Evolutionary conservation across 257 asterid genomes (phyloP).

Genomic region (Capsicum pubescens): DNA sequence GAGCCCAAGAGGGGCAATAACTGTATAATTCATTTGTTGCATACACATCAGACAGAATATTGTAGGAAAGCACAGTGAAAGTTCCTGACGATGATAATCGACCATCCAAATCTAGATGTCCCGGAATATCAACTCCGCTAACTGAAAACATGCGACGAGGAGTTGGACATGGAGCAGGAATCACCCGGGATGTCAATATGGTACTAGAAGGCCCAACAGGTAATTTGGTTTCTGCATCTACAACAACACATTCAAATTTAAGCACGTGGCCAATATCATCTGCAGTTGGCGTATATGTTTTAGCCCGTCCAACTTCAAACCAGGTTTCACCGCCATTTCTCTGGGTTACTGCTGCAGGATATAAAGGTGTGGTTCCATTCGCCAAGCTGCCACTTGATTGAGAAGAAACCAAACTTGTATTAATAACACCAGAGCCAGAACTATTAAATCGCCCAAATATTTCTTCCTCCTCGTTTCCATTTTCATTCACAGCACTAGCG

Average conservation of each 20-base stretch:
- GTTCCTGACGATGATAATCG: slow-evolving; percentile 67
- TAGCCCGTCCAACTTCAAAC: slow-evolving; percentile 90
- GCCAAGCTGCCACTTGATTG: slow-evolving; percentile 68
- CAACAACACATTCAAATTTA: slow-evolving; percentile 86
- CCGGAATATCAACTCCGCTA: slow-evolving; percentile 65
- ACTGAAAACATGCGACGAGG: slow-evolving; percentile 81
- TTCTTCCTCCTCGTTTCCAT: slow-evolving; percentile 90
- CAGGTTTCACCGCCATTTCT: slow-evolving; percentile 89
- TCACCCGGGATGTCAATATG: slow-evolving; percentile 82
- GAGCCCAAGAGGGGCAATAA: slow-evolving; percentile 99
- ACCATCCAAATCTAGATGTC: slow-evolving; percentile 65
- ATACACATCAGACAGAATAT: slow-evolving; percentile 74
- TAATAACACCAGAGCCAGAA: slow-evolving; percentile 58
- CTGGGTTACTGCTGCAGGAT: slow-evolving; percentile 79
- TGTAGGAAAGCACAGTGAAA: slow-evolving; percentile 95
- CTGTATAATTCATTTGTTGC: slow-evolving; percentile 74
- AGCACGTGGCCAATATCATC: slow-evolving; percentile 92
- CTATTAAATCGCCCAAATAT: slow-evolving; percentile 77
- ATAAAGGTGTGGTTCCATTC: slow-evolving; percentile 60
- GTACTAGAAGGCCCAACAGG: slow-evolving; percentile 70
- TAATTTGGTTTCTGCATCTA: slow-evolving; percentile 68
- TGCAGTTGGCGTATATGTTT: slow-evolving; percentile 89
- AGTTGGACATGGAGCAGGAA: slow-evolving; percentile 95
- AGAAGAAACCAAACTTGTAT: slow-evolving; percentile 48
- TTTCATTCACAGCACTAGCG: slow-evolving; percentile 71